A percentile compares a stretch with the other conserved stretches of the same genome.
These are phyloP conservation scores for Cercospora citrullina DNA, from an alignment of 2,329 filamentous ascomycete genomes.

Conservation along the genomic window DNA sequence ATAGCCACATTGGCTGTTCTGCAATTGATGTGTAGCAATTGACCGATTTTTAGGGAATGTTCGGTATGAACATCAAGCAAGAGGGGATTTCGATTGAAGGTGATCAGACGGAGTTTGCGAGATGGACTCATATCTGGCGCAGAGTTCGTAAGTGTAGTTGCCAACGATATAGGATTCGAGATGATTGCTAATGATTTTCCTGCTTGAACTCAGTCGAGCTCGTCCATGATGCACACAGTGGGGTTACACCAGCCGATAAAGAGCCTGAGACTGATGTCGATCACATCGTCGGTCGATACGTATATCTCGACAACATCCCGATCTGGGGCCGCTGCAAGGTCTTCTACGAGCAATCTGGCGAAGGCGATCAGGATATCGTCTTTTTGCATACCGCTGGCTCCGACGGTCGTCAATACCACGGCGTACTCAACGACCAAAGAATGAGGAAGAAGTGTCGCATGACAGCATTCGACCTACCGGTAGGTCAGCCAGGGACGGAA, in stretches of 20 bases:
- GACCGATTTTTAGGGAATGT: too few relatives aligned
- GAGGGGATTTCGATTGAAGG: slow-evolving; percentile 51
- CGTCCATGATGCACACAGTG: slow-evolving; percentile 50
- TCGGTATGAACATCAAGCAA: slow-evolving; percentile 52
- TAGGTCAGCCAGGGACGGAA: not conserved
- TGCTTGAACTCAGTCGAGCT: slow-evolving; percentile 42
- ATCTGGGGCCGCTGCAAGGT: slow-evolving; percentile 53
- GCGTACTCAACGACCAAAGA: slow-evolving; percentile 52
- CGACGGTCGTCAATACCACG: slow-evolving; percentile 53
- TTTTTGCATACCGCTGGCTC: slow-evolving; percentile 44
- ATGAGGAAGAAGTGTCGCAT: slow-evolving; percentile 53
- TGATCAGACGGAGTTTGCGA: slow-evolving; percentile 47
- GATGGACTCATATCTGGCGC: slow-evolving; percentile 51
- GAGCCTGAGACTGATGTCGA: slow-evolving; percentile 45
- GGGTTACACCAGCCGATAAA: slow-evolving; percentile 45
- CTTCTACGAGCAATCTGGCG: slow-evolving; percentile 52
- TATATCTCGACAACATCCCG: slow-evolving; percentile 47
- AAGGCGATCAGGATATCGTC: slow-evolving; percentile 49
- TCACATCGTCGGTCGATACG: slow-evolving; percentile 50
- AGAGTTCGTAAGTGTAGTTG: slow-evolving; percentile 37
- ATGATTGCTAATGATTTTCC: too few relatives aligned
- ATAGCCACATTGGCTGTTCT: too few relatives aligned
- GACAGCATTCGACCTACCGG: slow-evolving; percentile 53
- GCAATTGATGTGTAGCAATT: too few relatives aligned
- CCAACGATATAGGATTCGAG: too few relatives aligned